A percentile compares a stretch with the other conserved stretches of the same genome.
Conservation (phyloP, 179 eudicot genomes). For the Silene vulgaris region DNA sequence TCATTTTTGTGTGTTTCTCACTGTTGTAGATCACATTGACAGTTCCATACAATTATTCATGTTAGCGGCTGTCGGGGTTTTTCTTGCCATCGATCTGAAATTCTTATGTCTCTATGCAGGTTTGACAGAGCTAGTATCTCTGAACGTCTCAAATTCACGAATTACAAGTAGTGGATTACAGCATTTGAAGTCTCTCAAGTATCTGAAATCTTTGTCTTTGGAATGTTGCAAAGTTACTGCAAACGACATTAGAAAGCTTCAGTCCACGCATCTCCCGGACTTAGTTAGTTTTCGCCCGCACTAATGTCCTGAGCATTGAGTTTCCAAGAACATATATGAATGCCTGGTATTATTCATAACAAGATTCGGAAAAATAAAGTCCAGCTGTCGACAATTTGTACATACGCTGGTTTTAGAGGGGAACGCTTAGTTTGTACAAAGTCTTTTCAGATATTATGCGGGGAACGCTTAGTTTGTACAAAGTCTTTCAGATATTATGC, state of each 20-base stretch:
- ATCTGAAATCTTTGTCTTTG: slow-evolving; percentile 50
- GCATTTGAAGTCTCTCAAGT: slow-evolving; percentile 51
- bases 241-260: slow-evolving; percentile 58
- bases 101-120: slow-evolving; percentile 33
- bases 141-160: slow-evolving; percentile 60
- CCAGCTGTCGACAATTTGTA: background rate
- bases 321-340: slow-evolving; percentile 16
- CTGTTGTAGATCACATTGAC: background rate
- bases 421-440: background rate
- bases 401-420: too few species aligned
- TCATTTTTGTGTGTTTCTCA: background rate
- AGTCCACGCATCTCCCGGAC: slow-evolving; percentile 46
- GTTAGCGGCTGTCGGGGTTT: background rate
- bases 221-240: slow-evolving; percentile 68
- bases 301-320: slow-evolving; percentile 10
- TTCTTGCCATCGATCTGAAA: background rate
- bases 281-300: slow-evolving; percentile 56
- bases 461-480: background rate
- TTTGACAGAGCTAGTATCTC: slow-evolving; percentile 46
- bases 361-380: background rate
- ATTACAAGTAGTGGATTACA: slow-evolving; percentile 50
- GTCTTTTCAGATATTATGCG: background rate
- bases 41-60: background rate
- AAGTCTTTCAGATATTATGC: background rate
- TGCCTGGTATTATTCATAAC: background rate